Evolutionary conservation across 768 basidiomycete genomes (phyloP), one percentile per base, ranked within the genome.

Genomic region (Suillus cothurnatus): DNA sequence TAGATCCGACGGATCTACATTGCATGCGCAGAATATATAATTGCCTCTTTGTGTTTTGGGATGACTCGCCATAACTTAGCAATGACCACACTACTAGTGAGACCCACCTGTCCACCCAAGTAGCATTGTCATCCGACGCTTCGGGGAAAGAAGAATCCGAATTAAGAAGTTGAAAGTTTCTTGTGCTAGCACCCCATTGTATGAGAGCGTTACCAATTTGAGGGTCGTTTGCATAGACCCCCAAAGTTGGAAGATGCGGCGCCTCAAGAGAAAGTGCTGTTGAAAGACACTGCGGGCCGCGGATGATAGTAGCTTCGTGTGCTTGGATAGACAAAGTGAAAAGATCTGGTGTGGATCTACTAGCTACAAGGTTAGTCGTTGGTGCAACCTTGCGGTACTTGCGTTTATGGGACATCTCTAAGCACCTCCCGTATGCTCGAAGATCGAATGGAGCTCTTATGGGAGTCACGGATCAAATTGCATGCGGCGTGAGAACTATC

Each of bases 31-130:
- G 32, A 32, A 31, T 38, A 39, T 59, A 62, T 34, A 28, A 36
- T 62, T 62, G 31, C 23, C 21, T 34, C 53, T 60, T 56, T 34
- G 21, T 55, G 23, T 57, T 38, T 26, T 28, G 14, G 23, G 53
- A 34, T 6, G 49, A 21, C 36, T 60, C 23, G 53, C 43, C 32
- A 55, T 26, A 28, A 19, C 32, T 62, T 19, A 34, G 45, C 61
- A 58, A 38, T 32, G 26, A 49, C 7, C 26, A 14, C 45, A 41
- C 32, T 63, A 69, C 65, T 67, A 67, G 65, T 77, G 69, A 74
- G 67, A 84, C 90, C 74, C 87, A 95, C 93, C 93, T 89, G 81
- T 96, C 93, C 62, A 92, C 85, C 92, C 90, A 95, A 4, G 92
- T 70, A 26, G 72, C 78, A 39, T 77, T 72, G 9, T 65, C 66